Percentiles rank a stretch among this genome's conserved stretches.
phyloP scores from a whole-genome alignment of 257 asterid species.

The Perilla frutescens region DNA sequence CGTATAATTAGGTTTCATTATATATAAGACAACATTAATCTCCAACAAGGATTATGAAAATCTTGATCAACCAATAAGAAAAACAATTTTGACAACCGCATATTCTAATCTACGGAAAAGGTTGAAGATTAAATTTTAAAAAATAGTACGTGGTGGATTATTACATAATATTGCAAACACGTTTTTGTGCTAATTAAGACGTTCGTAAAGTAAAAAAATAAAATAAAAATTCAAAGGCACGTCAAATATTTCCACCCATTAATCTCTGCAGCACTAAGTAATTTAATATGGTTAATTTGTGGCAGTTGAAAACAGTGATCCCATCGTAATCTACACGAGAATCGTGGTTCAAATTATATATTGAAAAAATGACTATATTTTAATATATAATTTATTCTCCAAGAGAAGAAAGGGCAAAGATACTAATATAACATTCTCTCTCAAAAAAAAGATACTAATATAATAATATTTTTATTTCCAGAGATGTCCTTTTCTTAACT shows the following conservation, averaged over 20 bases:
- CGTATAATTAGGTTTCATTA: background rate
- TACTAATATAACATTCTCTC: background rate
- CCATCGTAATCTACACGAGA: constrained; percentile 17
- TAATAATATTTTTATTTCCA: constrained; percentile 26
- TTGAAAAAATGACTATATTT: constrained; percentile 16
- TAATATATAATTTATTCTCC: background rate
- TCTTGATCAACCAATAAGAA: constrained; percentile 53
- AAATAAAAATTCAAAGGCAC: background rate
- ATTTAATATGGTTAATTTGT: constrained; percentile 10
- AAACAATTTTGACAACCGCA: constrained; percentile 16
- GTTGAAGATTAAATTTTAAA: background rate
- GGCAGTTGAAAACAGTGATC: constrained; percentile 5
- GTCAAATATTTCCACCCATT: constrained; percentile 33
- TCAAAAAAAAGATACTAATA: too few species aligned
- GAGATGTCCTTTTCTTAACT: constrained; percentile 52
- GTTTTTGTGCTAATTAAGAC: constrained; percentile 40
- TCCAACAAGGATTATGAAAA: constrained; percentile 49
- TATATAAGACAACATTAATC: too few species aligned
- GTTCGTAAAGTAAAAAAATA: constrained; percentile 19
- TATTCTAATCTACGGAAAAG: constrained; percentile 35
- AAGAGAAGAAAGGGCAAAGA: background rate
- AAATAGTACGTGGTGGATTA: constrained; percentile 39
- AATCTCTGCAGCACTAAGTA: constrained; percentile 32
- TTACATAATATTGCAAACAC: constrained; percentile 37
- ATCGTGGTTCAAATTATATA: background rate